Conservation (phyloP, 495 filamentous ascomycete species). For the Staphylotrichum longicolle region DNA sequence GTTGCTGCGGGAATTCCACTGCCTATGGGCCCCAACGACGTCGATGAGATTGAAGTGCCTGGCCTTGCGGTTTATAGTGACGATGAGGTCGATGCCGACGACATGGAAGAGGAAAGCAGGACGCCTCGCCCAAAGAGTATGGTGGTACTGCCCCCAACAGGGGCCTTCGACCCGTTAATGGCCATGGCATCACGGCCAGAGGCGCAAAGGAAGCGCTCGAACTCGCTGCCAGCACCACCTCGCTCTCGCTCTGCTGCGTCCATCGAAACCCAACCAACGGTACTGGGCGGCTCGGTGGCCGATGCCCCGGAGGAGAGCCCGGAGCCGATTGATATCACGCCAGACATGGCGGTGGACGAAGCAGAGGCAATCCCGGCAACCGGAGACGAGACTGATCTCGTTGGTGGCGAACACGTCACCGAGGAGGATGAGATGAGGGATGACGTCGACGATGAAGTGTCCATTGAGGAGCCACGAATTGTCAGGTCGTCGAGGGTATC, state of each 20-base stretch:
- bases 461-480: constrained; percentile 53
- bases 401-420: neutral
- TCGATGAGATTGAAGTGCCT: constrained; percentile 71
- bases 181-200: constrained; percentile 37
- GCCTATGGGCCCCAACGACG: constrained; percentile 64
- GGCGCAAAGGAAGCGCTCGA: constrained; percentile 50
- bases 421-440: constrained; percentile 32
- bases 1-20: constrained; percentile 59
- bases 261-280: constrained; percentile 3
- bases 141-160: constrained; percentile 43
- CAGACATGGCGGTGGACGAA: neutral
- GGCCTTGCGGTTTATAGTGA: constrained; percentile 59
- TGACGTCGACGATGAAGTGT: constrained; percentile 43
- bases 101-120: constrained; percentile 36
- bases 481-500: constrained; percentile 56
- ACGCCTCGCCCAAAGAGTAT: constrained; percentile 59
- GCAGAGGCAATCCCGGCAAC: neutral
- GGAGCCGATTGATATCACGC: neutral
- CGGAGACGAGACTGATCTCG: neutral
- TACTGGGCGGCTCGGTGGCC: neutral
- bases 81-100: constrained; percentile 54
- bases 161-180: constrained; percentile 25
- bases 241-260: constrained; percentile 25
- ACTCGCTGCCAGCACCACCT: constrained; percentile 51
- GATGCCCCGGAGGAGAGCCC: neutral